These are phyloP conservation scores for Chrysopogon serrulatus DNA, from an alignment of 176 grass and related monocot genomes.

Conservation along the genomic window DNA sequence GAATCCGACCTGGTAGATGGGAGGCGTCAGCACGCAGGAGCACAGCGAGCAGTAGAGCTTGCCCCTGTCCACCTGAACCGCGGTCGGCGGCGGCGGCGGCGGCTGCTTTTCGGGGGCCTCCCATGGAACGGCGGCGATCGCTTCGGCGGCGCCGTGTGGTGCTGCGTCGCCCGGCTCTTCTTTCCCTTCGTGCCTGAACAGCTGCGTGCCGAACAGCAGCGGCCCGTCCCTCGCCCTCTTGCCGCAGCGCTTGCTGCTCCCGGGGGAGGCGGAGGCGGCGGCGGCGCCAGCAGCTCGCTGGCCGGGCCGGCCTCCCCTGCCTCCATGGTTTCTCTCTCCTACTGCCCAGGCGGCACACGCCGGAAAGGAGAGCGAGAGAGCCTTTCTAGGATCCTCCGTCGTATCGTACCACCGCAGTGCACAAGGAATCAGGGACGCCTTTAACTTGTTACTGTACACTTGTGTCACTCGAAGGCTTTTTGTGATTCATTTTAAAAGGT, in stretches of 20 bases:
- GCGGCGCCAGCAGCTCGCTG: background rate
- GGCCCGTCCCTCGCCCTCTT: background rate
- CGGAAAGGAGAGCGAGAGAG: background rate
- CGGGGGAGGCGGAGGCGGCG: background rate
- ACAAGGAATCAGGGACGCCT: background rate
- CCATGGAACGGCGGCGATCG: background rate
- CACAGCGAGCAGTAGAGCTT: constrained; percentile 2
- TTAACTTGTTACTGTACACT: background rate
- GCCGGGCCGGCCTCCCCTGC: background rate
- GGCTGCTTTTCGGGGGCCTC: background rate
- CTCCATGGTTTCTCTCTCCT: background rate
- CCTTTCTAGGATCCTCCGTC: background rate
- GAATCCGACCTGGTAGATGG: background rate
- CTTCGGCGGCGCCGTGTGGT: background rate
- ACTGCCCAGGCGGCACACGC: background rate
- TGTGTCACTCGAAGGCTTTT: too few relatives aligned
- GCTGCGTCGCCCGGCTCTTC: background rate
- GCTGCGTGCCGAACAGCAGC: background rate
- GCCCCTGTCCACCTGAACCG: background rate
- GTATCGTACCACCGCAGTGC: background rate
- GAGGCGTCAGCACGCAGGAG: background rate
- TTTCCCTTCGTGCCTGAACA: background rate
- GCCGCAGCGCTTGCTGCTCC: background rate
- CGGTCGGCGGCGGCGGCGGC: background rate
- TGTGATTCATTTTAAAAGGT: too few relatives aligned